Conservation (phyloP, 2,329 filamentous ascomycete genomes). For the Talaromyces sp. region DNA sequence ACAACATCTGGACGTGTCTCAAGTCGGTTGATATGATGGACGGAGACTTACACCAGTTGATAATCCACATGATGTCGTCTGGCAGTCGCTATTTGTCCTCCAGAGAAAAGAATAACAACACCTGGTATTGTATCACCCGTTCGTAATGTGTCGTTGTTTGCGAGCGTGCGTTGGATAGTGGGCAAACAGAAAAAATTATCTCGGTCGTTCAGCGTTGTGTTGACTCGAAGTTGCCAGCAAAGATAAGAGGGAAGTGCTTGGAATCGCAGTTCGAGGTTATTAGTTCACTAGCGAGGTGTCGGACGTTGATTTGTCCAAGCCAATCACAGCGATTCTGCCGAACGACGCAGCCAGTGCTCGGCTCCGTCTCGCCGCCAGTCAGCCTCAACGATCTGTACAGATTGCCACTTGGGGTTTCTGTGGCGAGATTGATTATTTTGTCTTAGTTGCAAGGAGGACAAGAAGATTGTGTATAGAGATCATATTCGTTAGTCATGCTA, state of each 20-base stretch:
- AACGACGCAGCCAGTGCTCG: no score
- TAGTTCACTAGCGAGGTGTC: constrained; percentile 9
- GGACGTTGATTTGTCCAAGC: constrained; percentile 17
- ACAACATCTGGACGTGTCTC: not conserved
- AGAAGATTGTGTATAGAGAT: not conserved
- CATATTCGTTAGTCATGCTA: not conserved
- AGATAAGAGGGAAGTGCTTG: not conserved
- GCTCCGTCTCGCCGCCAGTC: not conserved
- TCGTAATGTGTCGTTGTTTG: not conserved
- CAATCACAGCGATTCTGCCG: constrained; percentile 2
- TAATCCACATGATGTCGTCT: constrained; percentile 71
- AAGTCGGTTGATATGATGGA: not conserved
- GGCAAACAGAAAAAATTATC: not conserved
- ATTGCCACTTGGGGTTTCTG: not conserved
- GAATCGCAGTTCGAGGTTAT: not conserved
- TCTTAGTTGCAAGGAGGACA: not conserved
- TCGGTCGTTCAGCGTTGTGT: not conserved
- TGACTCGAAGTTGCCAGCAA: not conserved
- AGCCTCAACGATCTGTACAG: not conserved
- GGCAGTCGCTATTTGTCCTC: not conserved
- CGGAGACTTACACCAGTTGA: constrained; percentile 79
- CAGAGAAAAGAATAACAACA: not conserved
- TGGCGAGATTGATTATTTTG: not conserved
- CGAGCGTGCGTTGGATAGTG: not conserved
- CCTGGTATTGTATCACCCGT: not conserved